Percentiles rank a stretch among this genome's conserved stretches.
These are phyloP conservation scores for Metschnikowia kunwiensis DNA, from an alignment of 805 yeast species.

Conservation along the genomic window DNA sequence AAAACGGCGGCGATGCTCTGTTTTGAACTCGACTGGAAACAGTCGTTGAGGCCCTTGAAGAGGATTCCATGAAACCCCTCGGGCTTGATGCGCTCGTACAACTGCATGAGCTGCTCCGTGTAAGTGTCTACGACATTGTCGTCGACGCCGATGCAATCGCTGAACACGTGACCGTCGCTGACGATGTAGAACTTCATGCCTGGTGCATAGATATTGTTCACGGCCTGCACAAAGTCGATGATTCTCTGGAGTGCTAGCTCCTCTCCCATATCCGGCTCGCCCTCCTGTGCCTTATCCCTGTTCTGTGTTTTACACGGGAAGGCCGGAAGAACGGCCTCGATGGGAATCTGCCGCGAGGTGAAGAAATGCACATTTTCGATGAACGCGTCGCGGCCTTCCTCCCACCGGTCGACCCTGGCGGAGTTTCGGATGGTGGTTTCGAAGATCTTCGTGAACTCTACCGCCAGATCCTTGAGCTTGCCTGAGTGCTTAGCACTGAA, in stretches of 20 bases:
- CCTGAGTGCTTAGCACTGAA: constrained; percentile 6
- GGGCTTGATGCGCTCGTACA: constrained; percentile 38
- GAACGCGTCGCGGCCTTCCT: constrained; percentile 38
- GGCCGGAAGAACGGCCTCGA: constrained; percentile 61
- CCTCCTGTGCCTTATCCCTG: constrained; percentile 46
- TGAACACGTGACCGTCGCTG: constrained; percentile 64
- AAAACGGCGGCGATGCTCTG: constrained; percentile 17
- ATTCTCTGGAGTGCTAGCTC: constrained; percentile 33
- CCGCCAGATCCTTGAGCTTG: constrained; percentile 12
- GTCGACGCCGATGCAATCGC: constrained; percentile 61
- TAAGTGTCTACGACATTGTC: constrained; percentile 51
- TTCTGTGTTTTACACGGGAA: constrained; percentile 67
- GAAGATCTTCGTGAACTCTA: constrained; percentile 40
- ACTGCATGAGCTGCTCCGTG: constrained; percentile 41
- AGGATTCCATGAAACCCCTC: constrained; percentile 26
- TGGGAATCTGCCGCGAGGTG: constrained; percentile 44
- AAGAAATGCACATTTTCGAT: constrained; percentile 43
- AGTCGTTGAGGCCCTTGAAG: constrained; percentile 36
- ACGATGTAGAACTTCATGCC: constrained; percentile 56
- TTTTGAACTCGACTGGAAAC: constrained; percentile 25
- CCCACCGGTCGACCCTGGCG: constrained; percentile 49
- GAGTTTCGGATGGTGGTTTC: constrained; percentile 48
- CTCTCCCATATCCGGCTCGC: constrained; percentile 53
- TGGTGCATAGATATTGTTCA: constrained; percentile 45
- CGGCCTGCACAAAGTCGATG: constrained; percentile 28